These are phyloP conservation scores for Tephrocybe sp. DNA, from an alignment of 768 basidiomycete genomes.

Conservation along the genomic window DNA sequence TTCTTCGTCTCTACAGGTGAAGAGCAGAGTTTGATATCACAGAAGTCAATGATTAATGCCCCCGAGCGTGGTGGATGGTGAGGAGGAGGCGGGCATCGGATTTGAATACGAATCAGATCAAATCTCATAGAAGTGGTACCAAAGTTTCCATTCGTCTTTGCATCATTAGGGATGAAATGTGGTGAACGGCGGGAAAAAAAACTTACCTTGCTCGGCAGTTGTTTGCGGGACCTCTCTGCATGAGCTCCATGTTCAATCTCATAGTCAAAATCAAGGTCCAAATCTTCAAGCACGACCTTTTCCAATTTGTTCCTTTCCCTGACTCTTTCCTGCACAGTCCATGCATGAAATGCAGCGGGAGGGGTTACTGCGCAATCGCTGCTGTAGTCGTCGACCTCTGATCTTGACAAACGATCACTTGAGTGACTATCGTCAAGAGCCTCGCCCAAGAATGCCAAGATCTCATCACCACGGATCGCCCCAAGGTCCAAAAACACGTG, in stretches of 20 bases:
- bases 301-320: slow-evolving; percentile 44
- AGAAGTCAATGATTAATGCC: slow-evolving; percentile 62
- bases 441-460: slow-evolving; percentile 51
- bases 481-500: slow-evolving; percentile 78
- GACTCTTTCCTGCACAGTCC: slow-evolving; percentile 24
- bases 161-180: neutral
- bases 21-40: slow-evolving; percentile 44
- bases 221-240: neutral
- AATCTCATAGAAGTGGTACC: slow-evolving; percentile 33
- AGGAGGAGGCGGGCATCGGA: slow-evolving; percentile 64
- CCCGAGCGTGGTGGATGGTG: slow-evolving; percentile 58
- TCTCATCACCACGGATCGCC: slow-evolving; percentile 34
- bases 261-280: slow-evolving; percentile 54
- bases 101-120: slow-evolving; percentile 62
- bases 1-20: slow-evolving; percentile 24
- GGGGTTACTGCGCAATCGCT: slow-evolving; percentile 35
- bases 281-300: slow-evolving; percentile 55
- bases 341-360: slow-evolving; percentile 34
- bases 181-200: neutral
- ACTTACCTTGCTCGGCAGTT: neutral
- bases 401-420: neutral
- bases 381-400: slow-evolving; percentile 23
- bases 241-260: slow-evolving; percentile 15
- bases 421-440: slow-evolving; percentile 11
- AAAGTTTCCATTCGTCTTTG: slow-evolving; percentile 3